Base-by-base conservation (phyloP, 2,329 filamentous ascomycete genomes). In the Sclerotinia trifoliorum region DNA sequence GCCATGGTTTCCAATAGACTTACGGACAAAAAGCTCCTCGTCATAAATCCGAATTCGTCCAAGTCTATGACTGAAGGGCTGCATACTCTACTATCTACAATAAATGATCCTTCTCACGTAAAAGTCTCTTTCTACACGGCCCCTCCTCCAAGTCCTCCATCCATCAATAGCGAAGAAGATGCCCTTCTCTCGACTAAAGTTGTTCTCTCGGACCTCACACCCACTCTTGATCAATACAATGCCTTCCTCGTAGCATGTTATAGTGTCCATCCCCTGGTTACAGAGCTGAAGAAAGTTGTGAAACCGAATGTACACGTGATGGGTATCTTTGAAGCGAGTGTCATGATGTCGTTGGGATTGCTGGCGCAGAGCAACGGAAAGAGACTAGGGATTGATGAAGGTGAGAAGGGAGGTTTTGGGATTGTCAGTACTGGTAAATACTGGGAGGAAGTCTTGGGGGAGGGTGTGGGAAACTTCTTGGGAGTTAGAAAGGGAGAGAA, bases 191-290 rank as follows among this genome's bases (percentile, higher is more conserved):
- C 90, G 72, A 85, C 87, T 1, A 76, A 84, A 1, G 84, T 86
- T 68, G 91, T 92, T 63, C 80, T 89, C 21, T 80, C 82, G 0
- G 81, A 87, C 69, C 77, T 91, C 7, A 77, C 80, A 35, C 77
- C 81, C 1, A 67, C 70, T 48, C 77, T 85, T 0, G 69, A 78
- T 2, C 74, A 79, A 39, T 87, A 92, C 78, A 88, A 95, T 75
- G 93, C 85, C n/a, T 89, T 96, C 70, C 84, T 97, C 0, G 85
- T 97, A 2, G 93, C 93, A 26, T 97, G 94, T 80, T 98, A 92
- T 81, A 95, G 91, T 69, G 87, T 90, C 1, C 93, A 97, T 76
- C 88, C 90, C 0, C 84, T 97, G 0, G 91, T 96, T 0, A 78
- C 82, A 0, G 78, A 83, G 61, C 80, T 96, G 15, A 83, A 83